A percentile compares a stretch with the other conserved stretches of the same genome.
Conservation (phyloP, 352 stramenopile genomes). For the Aphanomyces euteiches region DNA sequence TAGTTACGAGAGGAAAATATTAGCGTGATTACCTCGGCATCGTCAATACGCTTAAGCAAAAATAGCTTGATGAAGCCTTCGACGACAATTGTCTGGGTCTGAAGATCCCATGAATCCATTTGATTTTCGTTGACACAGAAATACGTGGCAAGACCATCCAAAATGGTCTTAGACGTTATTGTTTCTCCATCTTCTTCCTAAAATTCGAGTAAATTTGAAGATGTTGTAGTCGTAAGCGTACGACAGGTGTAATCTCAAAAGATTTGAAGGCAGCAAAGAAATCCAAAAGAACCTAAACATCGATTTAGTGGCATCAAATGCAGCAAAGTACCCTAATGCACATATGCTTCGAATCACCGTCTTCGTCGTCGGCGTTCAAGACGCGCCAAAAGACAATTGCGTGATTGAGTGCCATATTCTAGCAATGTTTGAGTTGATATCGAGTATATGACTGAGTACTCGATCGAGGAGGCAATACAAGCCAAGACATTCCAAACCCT, state of each 20-base stretch:
- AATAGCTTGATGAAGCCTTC: slow-evolving; percentile 75
- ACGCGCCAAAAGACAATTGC: slow-evolving; percentile 75
- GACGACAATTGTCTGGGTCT: slow-evolving; percentile 69
- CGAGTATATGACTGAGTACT: not conserved
- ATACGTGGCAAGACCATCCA: slow-evolving; percentile 26
- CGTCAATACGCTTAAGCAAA: slow-evolving; percentile 56
- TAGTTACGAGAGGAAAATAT: not conserved
- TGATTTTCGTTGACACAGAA: slow-evolving; percentile 42
- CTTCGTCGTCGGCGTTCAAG: slow-evolving; percentile 73
- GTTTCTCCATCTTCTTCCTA: slow-evolving; percentile 30
- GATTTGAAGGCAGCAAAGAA: slow-evolving; percentile 37
- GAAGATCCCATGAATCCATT: slow-evolving; percentile 59
- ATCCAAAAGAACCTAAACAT: slow-evolving; percentile 48
- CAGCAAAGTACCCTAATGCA: slow-evolving; percentile 54
- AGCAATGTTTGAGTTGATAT: not conserved
- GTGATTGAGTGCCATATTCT: slow-evolving; percentile 56
- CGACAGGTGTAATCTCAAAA: slow-evolving; percentile 14
- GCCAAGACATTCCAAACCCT: slow-evolving; percentile 67
- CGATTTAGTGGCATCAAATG: slow-evolving; percentile 37
- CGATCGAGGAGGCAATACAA: slow-evolving; percentile 71
- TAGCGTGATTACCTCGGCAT: not conserved
- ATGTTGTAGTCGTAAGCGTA: slow-evolving; percentile 34
- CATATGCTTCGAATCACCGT: slow-evolving; percentile 71
- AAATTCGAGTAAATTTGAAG: slow-evolving; percentile 33
- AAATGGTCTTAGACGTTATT: not conserved